Evolutionary conservation across 164 flowering plant species (phyloP), one percentile per base, ranked within the genome.

Genomic region (Tinospora cordifolia): DNA sequence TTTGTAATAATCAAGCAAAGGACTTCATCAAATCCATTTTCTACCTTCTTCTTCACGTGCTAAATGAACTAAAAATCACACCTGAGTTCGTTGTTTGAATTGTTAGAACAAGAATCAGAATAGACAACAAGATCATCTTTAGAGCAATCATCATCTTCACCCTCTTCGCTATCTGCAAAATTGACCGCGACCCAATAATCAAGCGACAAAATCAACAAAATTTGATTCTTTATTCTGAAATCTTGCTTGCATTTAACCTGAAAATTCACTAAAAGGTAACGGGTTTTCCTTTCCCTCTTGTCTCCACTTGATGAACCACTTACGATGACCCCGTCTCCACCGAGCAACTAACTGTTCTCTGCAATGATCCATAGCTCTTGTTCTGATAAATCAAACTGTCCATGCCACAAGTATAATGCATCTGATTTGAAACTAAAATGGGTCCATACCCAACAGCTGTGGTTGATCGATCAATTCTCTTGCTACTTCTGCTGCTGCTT

Each of bases 1-100:
- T 3, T 17, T 41, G n/a, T 38, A n/a, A n/a, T 25, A 5, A 36
- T 25, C 12, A 30, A 69, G 51, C 30, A 11, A 65, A 54, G 40
- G 14, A 30, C 36, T 30, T 2, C 10, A 26, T 1, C 69, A 12
- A 24, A 44, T 36, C 47, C 47, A 30, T 30, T 30, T 30, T 4
- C 4, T 30, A 30, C 4, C 36, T 30, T 30, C 59, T 8, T 54
- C 21, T 54, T 54, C 9, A 19, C 9, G n/a, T 41, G 8, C 8
- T 26, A 1, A 7, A 68, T 26, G 19, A 59, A 21, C 10, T 2
- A 11, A 39, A 14, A 38, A 41, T 36, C 63, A 71, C 3, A 86
- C 93, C 93, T 87, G 25, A 88, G 69, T 69, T 87, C 86, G 66
- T 76, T 72, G 30, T 58, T 76, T 70, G 72, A 69, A 68, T 68